Conservation (phyloP, 345 rosid species). For the Ceriops zippeliana region DNA sequence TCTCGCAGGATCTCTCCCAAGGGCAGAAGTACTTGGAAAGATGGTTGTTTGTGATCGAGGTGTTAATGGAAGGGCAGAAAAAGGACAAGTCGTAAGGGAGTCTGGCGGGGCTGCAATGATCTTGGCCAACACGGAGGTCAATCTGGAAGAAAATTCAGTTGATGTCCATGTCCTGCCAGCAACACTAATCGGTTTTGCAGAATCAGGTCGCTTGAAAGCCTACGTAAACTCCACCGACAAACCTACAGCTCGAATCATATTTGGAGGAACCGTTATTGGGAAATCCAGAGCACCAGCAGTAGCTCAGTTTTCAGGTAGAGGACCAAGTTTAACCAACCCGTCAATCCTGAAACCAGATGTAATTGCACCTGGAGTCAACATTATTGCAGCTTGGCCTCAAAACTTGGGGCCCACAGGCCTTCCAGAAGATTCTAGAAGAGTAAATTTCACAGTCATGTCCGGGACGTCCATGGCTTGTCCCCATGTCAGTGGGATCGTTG, state of each 20-base stretch:
- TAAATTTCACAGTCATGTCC: slow-evolving; percentile 86
- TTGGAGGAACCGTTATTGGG: slow-evolving; percentile 66
- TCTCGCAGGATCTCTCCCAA: slow-evolving; percentile 71
- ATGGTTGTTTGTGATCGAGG: slow-evolving; percentile 91
- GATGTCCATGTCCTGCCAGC: slow-evolving; percentile 91
- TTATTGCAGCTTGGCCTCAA: slow-evolving; percentile 99
- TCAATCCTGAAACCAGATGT: slow-evolving; percentile 83
- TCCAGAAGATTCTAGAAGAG: slow-evolving; percentile 78
- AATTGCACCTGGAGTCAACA: slow-evolving; percentile 90
- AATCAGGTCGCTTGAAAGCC: slow-evolving; percentile 54
- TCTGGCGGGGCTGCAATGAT: slow-evolving; percentile 96
- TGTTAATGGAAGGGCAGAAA: slow-evolving; percentile 79
- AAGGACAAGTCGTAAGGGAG: slow-evolving; percentile 76
- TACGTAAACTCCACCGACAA: slow-evolving; percentile 61
- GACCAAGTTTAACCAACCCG: slow-evolving; percentile 71
- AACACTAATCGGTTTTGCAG: slow-evolving; percentile 53
- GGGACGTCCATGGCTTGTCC: slow-evolving; percentile 99
- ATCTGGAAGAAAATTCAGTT: slow-evolving; percentile 74
- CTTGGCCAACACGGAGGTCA: slow-evolving; percentile 67
- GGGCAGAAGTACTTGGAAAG: slow-evolving; percentile 55
- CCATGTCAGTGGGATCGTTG: slow-evolving; percentile 78
- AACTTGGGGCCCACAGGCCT: slow-evolving; percentile 79
- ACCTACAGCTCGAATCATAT: slow-evolving; percentile 62
- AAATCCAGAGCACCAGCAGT: slow-evolving; percentile 70
- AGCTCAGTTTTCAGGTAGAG: slow-evolving; percentile 90